Evolutionary conservation across 2,329 filamentous ascomycete genomes (phyloP), one percentile per base, ranked within the genome.

Genomic region (Sporothrix humicola): DNA sequence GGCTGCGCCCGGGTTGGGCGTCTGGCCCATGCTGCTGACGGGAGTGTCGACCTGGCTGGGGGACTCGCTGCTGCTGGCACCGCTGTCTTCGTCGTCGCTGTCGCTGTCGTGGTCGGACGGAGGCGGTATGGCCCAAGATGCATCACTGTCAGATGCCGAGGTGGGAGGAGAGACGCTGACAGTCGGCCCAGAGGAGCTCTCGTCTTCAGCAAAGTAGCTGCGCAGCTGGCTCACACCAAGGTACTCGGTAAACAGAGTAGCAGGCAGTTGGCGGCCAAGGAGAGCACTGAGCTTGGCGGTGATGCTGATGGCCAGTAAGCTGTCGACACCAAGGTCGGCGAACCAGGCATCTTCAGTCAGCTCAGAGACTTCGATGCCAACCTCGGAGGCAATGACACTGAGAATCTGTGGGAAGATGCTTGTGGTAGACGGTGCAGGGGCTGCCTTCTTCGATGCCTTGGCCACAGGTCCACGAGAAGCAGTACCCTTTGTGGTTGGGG

Each of bases 331-430:
- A 9, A 83, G 76, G 2, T 80, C 77, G 9, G 79, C 79, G 48
- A 84, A 82, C 68, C 76, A 76, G 12, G 79, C 78, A 2, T 81
- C 81, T 63, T 82, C 80, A 0, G 75, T 68, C 52, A 84, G 78
- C 17, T 89, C 87, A 13, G 85, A 82, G 58, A 85, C 80, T 44
- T 87, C 85, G 66, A 89, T 85, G 74, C 85, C 87, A 82, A 89
- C 87, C 78, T 90, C 88, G 73, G 85, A 84, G 3, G 87, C 86
- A 70, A 90, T 84, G 73, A 82, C 77, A 3, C 69, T 52, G 23
- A 82, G 54, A 15, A 66, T 66, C 42, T 26, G 42, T 3, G 42
- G 2, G 20, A 66, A 66, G 12, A 66, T 12, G 23, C n/a, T 17
- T 5, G 42, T 2, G 2, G 10, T 26, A 15, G 42, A 10, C 3